phyloP scores from a whole-genome alignment of 1,284 basidiomycete species.

The Inonotus hispidus region DNA sequence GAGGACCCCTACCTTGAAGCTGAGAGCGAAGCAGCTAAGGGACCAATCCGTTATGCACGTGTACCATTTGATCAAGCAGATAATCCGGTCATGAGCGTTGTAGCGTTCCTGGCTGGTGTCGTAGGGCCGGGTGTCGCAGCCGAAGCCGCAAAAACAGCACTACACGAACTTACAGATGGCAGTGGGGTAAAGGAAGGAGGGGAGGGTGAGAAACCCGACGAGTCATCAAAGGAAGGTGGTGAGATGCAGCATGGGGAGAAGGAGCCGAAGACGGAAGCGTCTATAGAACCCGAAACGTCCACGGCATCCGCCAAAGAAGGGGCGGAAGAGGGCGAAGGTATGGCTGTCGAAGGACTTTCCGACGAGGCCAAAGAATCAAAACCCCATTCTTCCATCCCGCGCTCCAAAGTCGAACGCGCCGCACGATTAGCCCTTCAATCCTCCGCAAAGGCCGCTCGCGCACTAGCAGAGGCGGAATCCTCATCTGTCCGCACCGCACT shows the following conservation, averaged over 20 bases:
- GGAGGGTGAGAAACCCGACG: constrained; percentile 28
- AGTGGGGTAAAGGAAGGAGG: constrained; percentile 38
- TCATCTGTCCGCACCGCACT: constrained; percentile 77
- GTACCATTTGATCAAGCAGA: constrained; percentile 93
- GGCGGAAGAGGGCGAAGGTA: constrained; percentile 26
- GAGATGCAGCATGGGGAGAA: constrained; percentile 24
- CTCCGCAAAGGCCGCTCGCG: constrained; percentile 81
- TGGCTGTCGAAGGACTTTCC: constrained; percentile 37
- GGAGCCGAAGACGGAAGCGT: constrained; percentile 21
- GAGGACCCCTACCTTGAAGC: constrained; percentile 85
- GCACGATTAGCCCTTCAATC: constrained; percentile 83
- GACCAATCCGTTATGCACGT: constrained; percentile 72
- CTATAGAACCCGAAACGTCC: constrained; percentile 20
- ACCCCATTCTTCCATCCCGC: constrained; percentile 46
- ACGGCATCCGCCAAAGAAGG: constrained; percentile 21
- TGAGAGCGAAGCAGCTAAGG: constrained; percentile 63
- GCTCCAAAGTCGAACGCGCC: constrained; percentile 73
- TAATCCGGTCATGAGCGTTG: constrained; percentile 98
- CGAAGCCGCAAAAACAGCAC: constrained; percentile 87
- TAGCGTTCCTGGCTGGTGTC: constrained; percentile 92
- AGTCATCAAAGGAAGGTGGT: constrained; percentile 25
- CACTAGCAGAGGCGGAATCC: constrained; percentile 85
- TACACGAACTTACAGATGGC: constrained; percentile 71
- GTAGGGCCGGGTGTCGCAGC: constrained; percentile 90
- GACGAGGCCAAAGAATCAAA: constrained; percentile 25